These are phyloP conservation scores for Neurospora tetrasperma DNA, from an alignment of 495 filamentous ascomycete genomes.

Conservation along the genomic window DNA sequence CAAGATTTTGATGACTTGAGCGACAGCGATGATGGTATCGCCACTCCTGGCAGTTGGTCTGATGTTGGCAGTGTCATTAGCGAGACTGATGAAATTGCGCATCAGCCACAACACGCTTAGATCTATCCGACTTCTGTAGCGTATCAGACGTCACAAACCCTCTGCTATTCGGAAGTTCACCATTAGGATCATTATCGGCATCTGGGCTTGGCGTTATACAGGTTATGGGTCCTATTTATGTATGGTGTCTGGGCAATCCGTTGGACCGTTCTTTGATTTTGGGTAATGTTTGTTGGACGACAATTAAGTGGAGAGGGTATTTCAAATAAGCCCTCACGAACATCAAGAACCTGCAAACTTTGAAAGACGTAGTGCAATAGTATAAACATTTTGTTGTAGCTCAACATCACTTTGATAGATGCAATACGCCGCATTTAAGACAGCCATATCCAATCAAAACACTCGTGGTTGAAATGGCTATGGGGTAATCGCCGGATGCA, in stretches of 20 bases:
- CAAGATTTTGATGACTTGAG: constrained; percentile 52
- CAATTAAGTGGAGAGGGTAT: not conserved
- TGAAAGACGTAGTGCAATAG: not conserved
- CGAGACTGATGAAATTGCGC: constrained; percentile 33
- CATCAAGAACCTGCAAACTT: not conserved
- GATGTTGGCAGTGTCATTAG: constrained; percentile 68
- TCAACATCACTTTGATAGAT: not conserved
- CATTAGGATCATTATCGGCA: not conserved
- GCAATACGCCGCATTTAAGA: not conserved
- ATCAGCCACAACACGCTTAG: not conserved
- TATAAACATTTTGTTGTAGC: not conserved
- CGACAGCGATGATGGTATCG: constrained; percentile 48
- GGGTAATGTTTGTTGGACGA: not conserved
- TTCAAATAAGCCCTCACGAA: not conserved
- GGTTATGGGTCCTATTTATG: not conserved
- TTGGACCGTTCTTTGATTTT: not conserved
- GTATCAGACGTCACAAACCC: not conserved
- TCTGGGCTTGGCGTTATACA: not conserved
- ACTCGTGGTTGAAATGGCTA: not conserved
- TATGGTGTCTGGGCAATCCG: not conserved
- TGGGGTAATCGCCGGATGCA: not conserved
- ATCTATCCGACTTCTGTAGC: not conserved
- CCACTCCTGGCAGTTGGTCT: constrained; percentile 66
- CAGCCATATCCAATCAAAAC: not conserved
- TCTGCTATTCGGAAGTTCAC: not conserved